A percentile compares a stretch with the other conserved stretches of the same genome.
These are phyloP conservation scores for Pyracantha coccinea DNA, from an alignment of 331 rosid species.

Conservation along the genomic window DNA sequence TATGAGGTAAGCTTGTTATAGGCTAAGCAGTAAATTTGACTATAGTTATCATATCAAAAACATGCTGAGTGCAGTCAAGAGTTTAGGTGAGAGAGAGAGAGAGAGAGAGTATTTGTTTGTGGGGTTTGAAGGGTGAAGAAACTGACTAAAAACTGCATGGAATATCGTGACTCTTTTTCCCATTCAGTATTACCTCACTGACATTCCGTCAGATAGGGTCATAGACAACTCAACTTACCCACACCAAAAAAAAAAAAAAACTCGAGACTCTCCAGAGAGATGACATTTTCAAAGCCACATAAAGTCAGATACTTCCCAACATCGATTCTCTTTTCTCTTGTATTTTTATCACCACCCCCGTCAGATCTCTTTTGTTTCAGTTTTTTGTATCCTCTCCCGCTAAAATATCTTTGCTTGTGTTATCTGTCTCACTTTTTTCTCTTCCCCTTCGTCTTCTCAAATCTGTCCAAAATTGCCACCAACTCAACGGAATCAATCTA, in stretches of 20 bases:
- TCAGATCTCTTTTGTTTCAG: constrained; percentile 34
- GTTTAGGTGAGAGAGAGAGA: neutral
- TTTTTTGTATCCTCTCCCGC: constrained; percentile 6
- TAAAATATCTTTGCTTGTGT: constrained; percentile 42
- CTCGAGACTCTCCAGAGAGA: constrained; percentile 12
- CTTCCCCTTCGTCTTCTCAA: constrained; percentile 26
- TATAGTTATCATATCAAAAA: neutral
- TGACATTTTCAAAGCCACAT: constrained; percentile 46
- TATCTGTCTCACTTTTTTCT: constrained; percentile 32
- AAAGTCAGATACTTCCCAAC: constrained; percentile 90
- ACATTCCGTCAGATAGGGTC: constrained; percentile 52
- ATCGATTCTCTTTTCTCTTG: constrained; percentile 88
- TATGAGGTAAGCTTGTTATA: neutral
- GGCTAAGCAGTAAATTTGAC: neutral
- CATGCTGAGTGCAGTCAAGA: neutral
- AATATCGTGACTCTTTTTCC: constrained; percentile 43
- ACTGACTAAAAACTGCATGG: constrained; percentile 49
- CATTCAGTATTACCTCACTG: constrained; percentile 49
- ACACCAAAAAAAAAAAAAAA: constrained; percentile 6
- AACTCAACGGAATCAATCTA: constrained; percentile 62
- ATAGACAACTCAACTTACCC: constrained; percentile 38
- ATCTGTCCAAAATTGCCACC: constrained; percentile 87
- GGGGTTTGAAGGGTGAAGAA: constrained; percentile 34
- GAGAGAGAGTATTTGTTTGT: neutral
- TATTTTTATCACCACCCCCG: constrained; percentile 35